These are phyloP conservation scores for Russula abietina DNA, from an alignment of 768 basidiomycete genomes.

Conservation along the genomic window DNA sequence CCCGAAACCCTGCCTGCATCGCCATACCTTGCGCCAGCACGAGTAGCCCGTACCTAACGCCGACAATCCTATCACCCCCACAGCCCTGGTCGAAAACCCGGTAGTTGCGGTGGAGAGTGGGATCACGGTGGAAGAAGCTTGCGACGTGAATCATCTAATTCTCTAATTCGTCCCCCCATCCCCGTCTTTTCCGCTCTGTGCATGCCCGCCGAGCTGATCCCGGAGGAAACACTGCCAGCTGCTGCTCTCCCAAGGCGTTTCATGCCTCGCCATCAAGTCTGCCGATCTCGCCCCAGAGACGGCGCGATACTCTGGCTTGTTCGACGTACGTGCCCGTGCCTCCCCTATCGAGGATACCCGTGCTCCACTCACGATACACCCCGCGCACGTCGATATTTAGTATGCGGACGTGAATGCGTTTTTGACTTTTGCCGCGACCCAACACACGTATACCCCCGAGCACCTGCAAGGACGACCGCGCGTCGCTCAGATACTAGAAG, in stretches of 20 bases:
- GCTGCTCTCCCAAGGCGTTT: conserved; percentile 54
- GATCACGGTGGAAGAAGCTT: conserved; percentile 74
- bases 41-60: background rate
- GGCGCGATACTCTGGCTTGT: conserved; percentile 49
- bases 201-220: conserved; percentile 10
- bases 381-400: conserved; percentile 33
- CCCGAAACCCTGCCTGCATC: background rate
- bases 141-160: conserved; percentile 50
- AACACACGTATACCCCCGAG: conserved; percentile 60
- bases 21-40: background rate
- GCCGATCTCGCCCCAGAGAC: conserved; percentile 22
- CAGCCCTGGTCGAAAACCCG: conserved; percentile 66
- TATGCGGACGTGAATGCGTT: conserved; percentile 88
- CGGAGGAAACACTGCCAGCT: conserved; percentile 35
- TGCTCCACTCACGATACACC: background rate
- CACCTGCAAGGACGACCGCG: conserved; percentile 54
- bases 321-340: conserved; percentile 52
- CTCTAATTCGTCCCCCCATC: background rate
- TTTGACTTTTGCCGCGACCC: conserved; percentile 72
- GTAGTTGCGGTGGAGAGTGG: conserved; percentile 65
- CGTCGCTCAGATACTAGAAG: conserved; percentile 62
- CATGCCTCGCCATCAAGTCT: conserved; percentile 58
- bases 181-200: background rate
- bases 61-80: background rate
- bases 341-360: background rate